Percentiles rank a stretch among this genome's conserved stretches.
phyloP scores from a whole-genome alignment of 176 grass and related monocot species.

The Raddia guianensis region DNA sequence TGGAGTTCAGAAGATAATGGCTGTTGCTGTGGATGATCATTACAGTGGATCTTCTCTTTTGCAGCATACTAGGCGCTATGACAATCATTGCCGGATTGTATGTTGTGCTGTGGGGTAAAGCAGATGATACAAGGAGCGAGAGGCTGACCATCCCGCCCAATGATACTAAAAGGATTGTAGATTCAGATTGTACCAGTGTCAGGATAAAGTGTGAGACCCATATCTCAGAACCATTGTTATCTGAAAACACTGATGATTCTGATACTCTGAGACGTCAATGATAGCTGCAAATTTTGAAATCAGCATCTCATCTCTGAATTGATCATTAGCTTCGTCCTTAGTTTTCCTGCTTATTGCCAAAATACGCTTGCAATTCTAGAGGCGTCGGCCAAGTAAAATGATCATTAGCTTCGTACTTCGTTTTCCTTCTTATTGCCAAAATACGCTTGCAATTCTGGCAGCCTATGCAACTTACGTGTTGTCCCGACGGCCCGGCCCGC shows the following conservation, averaged over 20 bases:
- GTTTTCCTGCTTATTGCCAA: background rate
- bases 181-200: slow-evolving; percentile 1
- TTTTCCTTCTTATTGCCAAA: background rate
- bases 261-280: background rate
- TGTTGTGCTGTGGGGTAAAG: slow-evolving; percentile 72
- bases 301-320: background rate
- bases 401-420: background rate
- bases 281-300: background rate
- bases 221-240: slow-evolving; percentile 52
- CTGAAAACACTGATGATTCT: background rate
- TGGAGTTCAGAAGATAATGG: background rate
- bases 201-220: background rate
- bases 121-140: slow-evolving; percentile 36
- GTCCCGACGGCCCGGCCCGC: no score
- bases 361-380: background rate
- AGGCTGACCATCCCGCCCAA: background rate
- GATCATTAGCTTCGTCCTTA: background rate
- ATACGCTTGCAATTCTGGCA: background rate
- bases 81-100: slow-evolving; percentile 51
- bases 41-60: background rate
- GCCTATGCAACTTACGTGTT: no score
- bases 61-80: slow-evolving; percentile 63
- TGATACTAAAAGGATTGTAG: slow-evolving; percentile 12
- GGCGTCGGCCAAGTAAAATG: no score
- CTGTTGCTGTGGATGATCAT: background rate